Conservation (phyloP, 2,329 filamentous ascomycete species). For the Colletotrichum falcatum region DNA sequence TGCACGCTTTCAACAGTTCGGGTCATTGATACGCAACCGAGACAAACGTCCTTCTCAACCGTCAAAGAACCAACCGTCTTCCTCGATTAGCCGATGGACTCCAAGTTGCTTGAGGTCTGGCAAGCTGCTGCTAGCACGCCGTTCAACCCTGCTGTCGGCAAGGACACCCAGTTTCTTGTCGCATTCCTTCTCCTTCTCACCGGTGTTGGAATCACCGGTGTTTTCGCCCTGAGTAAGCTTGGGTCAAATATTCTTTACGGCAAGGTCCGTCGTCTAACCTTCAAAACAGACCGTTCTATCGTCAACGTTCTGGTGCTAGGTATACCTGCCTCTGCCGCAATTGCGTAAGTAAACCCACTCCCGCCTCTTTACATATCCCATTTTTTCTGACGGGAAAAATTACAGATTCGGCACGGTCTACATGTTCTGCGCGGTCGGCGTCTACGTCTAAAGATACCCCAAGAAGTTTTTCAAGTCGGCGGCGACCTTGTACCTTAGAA, state of each 20-base stretch:
- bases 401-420: constrained; percentile 91
- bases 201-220: constrained; percentile 78
- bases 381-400: constrained; percentile 29
- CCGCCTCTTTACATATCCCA: constrained; percentile 12
- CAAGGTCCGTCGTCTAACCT: constrained; percentile 43
- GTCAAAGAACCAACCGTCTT: constrained; percentile 1
- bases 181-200: constrained; percentile 80
- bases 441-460: constrained; percentile 87
- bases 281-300: constrained; percentile 80
- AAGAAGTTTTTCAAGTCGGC: constrained; percentile 44
- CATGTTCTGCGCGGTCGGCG: constrained; percentile 98
- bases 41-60: background rate
- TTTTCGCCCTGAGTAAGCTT: constrained; percentile 86
- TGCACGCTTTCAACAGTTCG: constrained; percentile 11
- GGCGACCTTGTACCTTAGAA: constrained; percentile 43
- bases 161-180: constrained; percentile 85
- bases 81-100: constrained; percentile 68
- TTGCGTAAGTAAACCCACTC: constrained; percentile 76
- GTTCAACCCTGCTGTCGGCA: constrained; percentile 83
- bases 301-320: constrained; percentile 82
- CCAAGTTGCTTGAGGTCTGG: constrained; percentile 90
- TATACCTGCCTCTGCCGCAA: constrained; percentile 85
- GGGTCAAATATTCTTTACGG: background rate
- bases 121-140: constrained; percentile 90
- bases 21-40: background rate